Evolutionary conservation across 1,284 basidiomycete genomes (phyloP).

Genomic region (Pyrrhoderma lamaoense): DNA sequence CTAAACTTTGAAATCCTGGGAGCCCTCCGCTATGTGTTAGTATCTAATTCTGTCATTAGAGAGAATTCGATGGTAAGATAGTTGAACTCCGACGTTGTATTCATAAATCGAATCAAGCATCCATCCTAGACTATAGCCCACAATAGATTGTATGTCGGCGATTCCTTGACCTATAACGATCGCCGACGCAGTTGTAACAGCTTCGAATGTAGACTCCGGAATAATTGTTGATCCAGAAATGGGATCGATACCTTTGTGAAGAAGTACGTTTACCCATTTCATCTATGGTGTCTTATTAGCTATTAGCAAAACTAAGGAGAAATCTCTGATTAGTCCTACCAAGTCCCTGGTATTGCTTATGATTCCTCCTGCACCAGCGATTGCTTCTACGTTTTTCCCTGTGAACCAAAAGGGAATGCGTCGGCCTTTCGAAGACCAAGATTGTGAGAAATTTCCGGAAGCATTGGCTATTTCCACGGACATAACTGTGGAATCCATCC

Average conservation of each 20-base stretch:
- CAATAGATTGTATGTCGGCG: constrained; percentile 18
- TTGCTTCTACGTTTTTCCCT: constrained; percentile 20
- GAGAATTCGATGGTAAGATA: neutral
- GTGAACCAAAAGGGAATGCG: constrained; percentile 28
- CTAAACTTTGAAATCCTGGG: constrained; percentile 26
- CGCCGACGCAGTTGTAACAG: constrained; percentile 30
- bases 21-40: constrained; percentile 26
- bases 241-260: constrained; percentile 38
- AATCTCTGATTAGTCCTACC: constrained; percentile 17
- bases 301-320: neutral
- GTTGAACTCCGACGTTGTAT: constrained; percentile 21
- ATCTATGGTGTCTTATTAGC: constrained; percentile 24
- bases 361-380: constrained; percentile 39
- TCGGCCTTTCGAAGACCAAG: constrained; percentile 20
- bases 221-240: constrained; percentile 34
- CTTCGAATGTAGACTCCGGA: constrained; percentile 31
- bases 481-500: constrained; percentile 39
- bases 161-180: constrained; percentile 14
- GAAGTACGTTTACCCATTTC: constrained; percentile 36
- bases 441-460: constrained; percentile 30
- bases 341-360: constrained; percentile 29
- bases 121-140: constrained; percentile 29
- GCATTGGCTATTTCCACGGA: constrained; percentile 31
- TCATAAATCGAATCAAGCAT: constrained; percentile 21
- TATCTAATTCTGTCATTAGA: constrained; percentile 19